Evolutionary conservation across 2,329 filamentous ascomycete species (phyloP), one percentile per base, ranked within the genome.

Genomic region (Trichoderma hamatum): DNA sequence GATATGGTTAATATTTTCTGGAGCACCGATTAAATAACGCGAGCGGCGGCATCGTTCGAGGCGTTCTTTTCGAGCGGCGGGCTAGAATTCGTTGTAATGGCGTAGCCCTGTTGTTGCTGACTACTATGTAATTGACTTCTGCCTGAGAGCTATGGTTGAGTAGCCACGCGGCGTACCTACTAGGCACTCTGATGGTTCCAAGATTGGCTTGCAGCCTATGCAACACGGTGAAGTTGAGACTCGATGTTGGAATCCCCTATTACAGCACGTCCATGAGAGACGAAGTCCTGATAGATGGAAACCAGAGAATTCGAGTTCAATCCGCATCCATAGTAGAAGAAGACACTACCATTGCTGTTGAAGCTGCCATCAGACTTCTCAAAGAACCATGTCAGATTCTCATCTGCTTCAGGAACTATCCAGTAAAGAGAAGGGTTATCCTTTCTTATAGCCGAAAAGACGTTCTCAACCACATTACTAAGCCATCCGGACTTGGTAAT

Each of bases 351-450:
- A 39, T 58, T 58, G 26, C 32, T 39, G 55, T 52, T 52, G 34
- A 39, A 58, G 32, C 55, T 58, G 26, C 55, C 55, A 13, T 58
- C 55, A 39, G 55, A 32, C 55, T 58, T 58, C 9, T 58, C 55
- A 30, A 58, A 58, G 16, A 58, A 58, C 55, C 55, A 58, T 16
- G 55, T 39, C 32, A 58, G 19, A 36, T 58, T 58, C 55, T 58
- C 55, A 58, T 58, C 55, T 58, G 26, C 32, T 30, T 36, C 26
- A 16, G 26, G 3, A 26, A 58, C 55, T 21, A n/a, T 16, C 55
- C 55, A 58, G 13, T 34, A 32, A 9, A 58, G 55, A 24, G 26
- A 34, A 58, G 55, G 55, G 32, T 58, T 3, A 13, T 58, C 55
- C 26, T 58, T 58, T 30, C 34, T 39, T 16, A 58, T 58, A 26